Evolutionary conservation across 2,329 filamentous ascomycete species (phyloP).

Genomic region (Fusarium nelsonii): DNA sequence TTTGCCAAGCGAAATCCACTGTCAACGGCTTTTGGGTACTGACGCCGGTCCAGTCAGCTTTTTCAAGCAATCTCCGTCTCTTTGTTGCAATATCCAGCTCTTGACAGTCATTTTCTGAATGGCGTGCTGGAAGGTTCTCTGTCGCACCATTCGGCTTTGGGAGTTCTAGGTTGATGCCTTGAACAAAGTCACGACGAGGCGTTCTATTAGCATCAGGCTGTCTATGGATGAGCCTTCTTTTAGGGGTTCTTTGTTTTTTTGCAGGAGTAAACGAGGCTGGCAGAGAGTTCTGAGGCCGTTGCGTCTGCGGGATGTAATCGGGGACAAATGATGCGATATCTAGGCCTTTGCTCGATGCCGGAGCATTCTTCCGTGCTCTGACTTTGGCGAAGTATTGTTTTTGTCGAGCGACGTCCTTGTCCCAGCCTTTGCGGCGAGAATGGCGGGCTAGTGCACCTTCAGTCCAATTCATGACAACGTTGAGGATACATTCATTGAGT

Average conservation of each 20-base stretch:
- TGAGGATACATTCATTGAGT: not conserved
- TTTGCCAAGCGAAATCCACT: slow-evolving; percentile 38
- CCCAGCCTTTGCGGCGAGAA: slow-evolving; percentile 51
- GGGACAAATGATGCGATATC: slow-evolving; percentile 45
- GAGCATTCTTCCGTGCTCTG: slow-evolving; percentile 43
- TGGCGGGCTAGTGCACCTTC: slow-evolving; percentile 55
- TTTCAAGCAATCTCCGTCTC: slow-evolving; percentile 45
- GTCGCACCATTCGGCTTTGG: not conserved
- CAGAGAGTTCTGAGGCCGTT: not conserved
- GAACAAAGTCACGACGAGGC: not conserved
- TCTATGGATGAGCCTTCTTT: slow-evolving; percentile 29
- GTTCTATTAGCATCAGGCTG: not conserved
- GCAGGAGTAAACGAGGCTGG: slow-evolving; percentile 1
- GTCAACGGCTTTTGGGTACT: slow-evolving; percentile 49
- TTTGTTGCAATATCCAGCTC: slow-evolving; percentile 40
- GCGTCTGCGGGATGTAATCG: slow-evolving; percentile 41
- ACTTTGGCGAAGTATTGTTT: slow-evolving; percentile 56
- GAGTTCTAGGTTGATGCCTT: not conserved
- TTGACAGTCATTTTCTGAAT: not conserved
- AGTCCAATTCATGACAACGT: slow-evolving; percentile 58
- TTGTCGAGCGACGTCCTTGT: slow-evolving; percentile 53
- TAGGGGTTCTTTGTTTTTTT: slow-evolving; percentile 16
- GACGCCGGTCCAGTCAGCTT: slow-evolving; percentile 51
- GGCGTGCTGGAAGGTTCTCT: not conserved
- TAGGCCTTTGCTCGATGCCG: slow-evolving; percentile 6